These are phyloP conservation scores for Solanum clarkiae DNA, from an alignment of 257 asterid genomes.

Conservation along the genomic window DNA sequence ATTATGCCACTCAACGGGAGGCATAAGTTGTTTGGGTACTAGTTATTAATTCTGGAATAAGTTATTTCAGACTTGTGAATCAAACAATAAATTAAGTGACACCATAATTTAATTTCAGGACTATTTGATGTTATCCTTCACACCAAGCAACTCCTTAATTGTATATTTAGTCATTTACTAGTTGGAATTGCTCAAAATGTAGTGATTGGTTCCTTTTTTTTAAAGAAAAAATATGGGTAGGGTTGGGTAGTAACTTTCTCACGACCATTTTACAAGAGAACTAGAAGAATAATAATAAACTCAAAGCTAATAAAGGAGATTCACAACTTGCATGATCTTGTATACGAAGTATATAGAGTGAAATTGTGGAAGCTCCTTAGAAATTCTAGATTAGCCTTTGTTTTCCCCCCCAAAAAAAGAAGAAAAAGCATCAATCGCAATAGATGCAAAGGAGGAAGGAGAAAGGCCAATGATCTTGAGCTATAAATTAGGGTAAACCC, in stretches of 20 bases:
- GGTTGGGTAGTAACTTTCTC: background rate
- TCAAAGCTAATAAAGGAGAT: background rate
- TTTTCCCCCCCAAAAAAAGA: background rate
- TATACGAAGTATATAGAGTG: too few species aligned
- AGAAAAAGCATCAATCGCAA: background rate
- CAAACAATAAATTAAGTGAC: too few species aligned
- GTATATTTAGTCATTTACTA: background rate
- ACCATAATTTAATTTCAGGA: too few species aligned
- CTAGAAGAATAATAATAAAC: background rate
- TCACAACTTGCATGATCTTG: background rate
- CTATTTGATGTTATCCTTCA: too few species aligned
- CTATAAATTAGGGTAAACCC: rapidly evolving
- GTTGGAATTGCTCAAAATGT: background rate
- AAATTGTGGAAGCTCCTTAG: too few species aligned
- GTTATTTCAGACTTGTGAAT: too few species aligned
- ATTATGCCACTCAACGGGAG: too few species aligned
- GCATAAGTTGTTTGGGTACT: too few species aligned
- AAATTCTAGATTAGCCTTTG: background rate
- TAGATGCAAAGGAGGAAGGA: background rate
- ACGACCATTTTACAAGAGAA: background rate
- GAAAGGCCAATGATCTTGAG: background rate
- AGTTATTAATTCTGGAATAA: too few species aligned
- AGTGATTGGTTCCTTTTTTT: background rate
- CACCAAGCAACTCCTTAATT: background rate
- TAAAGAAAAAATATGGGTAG: too few species aligned